A percentile compares a stretch with the other conserved stretches of the same genome.
Evolutionary conservation across 345 rosid species (phyloP).

Genomic region (Euclidium syriacum): DNA sequence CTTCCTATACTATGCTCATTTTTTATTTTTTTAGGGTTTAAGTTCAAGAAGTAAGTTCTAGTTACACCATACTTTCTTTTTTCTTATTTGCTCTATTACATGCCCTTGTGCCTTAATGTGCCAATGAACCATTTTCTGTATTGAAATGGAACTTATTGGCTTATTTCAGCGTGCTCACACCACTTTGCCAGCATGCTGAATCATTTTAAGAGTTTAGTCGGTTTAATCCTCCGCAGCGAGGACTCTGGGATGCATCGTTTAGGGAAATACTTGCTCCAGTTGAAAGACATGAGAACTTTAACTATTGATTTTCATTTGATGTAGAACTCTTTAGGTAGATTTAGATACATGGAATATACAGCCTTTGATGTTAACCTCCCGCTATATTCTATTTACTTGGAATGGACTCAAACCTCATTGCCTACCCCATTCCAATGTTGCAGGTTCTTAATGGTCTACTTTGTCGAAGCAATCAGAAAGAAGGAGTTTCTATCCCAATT

Average conservation of each 20-base stretch:
- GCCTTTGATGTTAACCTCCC: conserved; percentile 1
- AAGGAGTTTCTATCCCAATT: conserved; percentile 97
- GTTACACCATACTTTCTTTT: neutral
- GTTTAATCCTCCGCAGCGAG: conserved; percentile 9
- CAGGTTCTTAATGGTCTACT: conserved; percentile 97
- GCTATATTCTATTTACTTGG: conserved; percentile 4
- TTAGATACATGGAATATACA: conserved; percentile 13
- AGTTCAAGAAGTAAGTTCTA: neutral
- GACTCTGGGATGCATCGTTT: conserved; percentile 24
- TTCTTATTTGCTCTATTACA: conserved; percentile 8
- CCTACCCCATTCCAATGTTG: conserved; percentile 20
- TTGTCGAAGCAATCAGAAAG: conserved; percentile 81
- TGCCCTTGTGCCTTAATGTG: neutral
- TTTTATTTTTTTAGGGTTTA: neutral
- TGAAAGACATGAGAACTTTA: conserved; percentile 4
- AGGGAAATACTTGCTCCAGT: conserved; percentile 8
- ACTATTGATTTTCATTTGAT: neutral
- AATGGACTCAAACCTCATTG: conserved; percentile 11
- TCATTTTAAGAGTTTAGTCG: conserved; percentile 18
- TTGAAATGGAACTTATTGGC: conserved; percentile 10
- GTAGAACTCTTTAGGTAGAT: conserved; percentile 11
- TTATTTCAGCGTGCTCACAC: conserved; percentile 20
- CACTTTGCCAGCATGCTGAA: conserved; percentile 25
- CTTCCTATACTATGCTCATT: neutral
- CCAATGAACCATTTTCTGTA: conserved; percentile 5